Evolutionary conservation across 352 stramenopile genomes (phyloP).

Genomic region (Pythium diclinum): DNA sequence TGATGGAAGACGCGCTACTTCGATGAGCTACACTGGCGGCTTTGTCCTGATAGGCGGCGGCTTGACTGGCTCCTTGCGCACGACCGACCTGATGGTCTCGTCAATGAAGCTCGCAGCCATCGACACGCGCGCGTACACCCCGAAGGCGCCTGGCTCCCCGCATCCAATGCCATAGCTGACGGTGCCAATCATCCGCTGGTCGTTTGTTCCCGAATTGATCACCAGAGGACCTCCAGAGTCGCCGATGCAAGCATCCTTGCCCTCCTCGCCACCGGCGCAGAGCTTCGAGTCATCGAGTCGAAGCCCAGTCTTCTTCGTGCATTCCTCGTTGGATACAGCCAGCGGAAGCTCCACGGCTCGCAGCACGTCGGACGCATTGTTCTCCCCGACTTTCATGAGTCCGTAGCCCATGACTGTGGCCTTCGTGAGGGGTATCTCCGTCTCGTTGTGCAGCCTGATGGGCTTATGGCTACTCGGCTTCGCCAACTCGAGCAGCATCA

Average conservation of each 20-base stretch:
- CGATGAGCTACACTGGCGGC: not conserved
- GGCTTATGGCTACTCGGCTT: not conserved
- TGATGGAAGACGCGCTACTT: not conserved
- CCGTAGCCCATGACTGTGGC: not conserved
- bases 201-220: not conserved
- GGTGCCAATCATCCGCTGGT: not conserved
- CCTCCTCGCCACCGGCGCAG: conserved; percentile 18
- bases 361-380: not conserved
- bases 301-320: not conserved
- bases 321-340: not conserved
- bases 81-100: not conserved
- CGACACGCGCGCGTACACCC: not conserved
- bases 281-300: conserved; percentile 8
- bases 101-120: not conserved
- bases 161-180: conserved; percentile 11
- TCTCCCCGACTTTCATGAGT: not conserved
- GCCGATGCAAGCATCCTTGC: conserved; percentile 16
- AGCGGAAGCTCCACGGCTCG: conserved; percentile 9
- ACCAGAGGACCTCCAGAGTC: conserved; percentile 23
- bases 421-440: not conserved
- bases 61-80: not conserved
- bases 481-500: not conserved
- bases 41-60: not conserved
- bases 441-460: not conserved
- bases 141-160: not conserved